A percentile compares a stretch with the other conserved stretches of the same genome.
These are phyloP conservation scores for Calycina herbarum DNA, from an alignment of 2,329 filamentous ascomycete genomes.

Conservation along the genomic window DNA sequence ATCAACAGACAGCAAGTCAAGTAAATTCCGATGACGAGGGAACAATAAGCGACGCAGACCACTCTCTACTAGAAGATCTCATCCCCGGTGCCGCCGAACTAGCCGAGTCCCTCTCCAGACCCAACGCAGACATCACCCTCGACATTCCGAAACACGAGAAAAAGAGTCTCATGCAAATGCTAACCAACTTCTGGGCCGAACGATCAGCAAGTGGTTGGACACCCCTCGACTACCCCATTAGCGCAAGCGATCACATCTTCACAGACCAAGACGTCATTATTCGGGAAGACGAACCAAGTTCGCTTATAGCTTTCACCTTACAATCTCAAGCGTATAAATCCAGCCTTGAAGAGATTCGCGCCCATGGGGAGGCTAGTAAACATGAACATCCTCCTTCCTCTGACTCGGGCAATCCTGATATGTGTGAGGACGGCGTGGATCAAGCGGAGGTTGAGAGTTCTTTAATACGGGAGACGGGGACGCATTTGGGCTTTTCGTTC, in stretches of 20 bases:
- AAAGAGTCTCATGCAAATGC: conserved; percentile 88
- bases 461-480: conserved; percentile 79
- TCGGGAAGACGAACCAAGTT: conserved; percentile 94
- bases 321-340: conserved; percentile 83
- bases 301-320: conserved; percentile 88
- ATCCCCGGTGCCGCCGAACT: conserved; percentile 60
- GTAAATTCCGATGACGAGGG: conserved; percentile 70
- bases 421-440: conserved; percentile 42
- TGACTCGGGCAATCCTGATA: conserved; percentile 25
- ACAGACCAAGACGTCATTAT: conserved; percentile 97
- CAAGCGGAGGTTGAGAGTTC: conserved; percentile 83
- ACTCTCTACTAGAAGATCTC: conserved; percentile 67
- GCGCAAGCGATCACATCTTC: conserved; percentile 88
- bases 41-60: conserved; percentile 70
- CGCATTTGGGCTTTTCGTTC: conserved; percentile 95
- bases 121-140: conserved; percentile 59
- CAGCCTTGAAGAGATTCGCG: conserved; percentile 71
- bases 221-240: conserved; percentile 87
- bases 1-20: conserved; percentile 50
- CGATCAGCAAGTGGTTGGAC: conserved; percentile 94
- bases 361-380: conserved; percentile 45
- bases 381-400: conserved; percentile 37
- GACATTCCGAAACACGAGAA: conserved; percentile 92
- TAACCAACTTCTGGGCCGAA: conserved; percentile 98
- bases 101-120: conserved; percentile 53